Conservation (phyloP, 805 yeast genomes). For the Saturnispora zaruensis region DNA sequence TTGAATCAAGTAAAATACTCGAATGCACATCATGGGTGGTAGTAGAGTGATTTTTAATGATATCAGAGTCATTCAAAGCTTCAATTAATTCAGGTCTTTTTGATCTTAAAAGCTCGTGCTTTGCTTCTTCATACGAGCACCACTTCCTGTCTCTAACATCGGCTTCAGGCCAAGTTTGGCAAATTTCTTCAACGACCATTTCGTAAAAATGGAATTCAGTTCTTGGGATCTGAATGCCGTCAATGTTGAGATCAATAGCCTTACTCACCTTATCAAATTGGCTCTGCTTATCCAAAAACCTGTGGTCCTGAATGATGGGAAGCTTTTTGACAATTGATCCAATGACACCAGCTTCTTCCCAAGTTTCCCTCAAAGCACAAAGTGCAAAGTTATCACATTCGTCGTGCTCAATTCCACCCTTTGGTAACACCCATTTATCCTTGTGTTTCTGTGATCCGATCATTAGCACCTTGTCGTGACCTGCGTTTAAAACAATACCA, state of each 20-base stretch:
- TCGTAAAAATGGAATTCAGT: conserved; percentile 88
- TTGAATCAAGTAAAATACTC: conserved; percentile 23
- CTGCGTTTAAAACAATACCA: conserved; percentile 60
- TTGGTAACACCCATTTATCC: conserved; percentile 81
- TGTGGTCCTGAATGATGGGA: conserved; percentile 56
- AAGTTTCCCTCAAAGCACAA: conserved; percentile 79
- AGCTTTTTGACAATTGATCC: conserved; percentile 49
- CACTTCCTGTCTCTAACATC: conserved; percentile 57
- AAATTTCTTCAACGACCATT: conserved; percentile 49
- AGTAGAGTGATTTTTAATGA: conserved; percentile 31
- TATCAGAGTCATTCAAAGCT: conserved; percentile 51
- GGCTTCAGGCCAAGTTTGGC: conserved; percentile 69
- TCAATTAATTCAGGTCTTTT: conserved; percentile 60
- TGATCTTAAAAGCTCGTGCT: conserved; percentile 45
- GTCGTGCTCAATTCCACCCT: conserved; percentile 90
- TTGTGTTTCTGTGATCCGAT: conserved; percentile 64
- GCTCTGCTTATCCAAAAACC: conserved; percentile 20
- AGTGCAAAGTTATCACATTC: conserved; percentile 41
- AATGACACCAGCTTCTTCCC: conserved; percentile 95
- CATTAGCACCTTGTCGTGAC: conserved; percentile 60
- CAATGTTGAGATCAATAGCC: conserved; percentile 14
- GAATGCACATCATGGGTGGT: conserved; percentile 21
- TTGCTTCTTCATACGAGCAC: conserved; percentile 65
- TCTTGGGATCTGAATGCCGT: conserved; percentile 40
- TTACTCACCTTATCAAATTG: conserved; percentile 14